These are phyloP conservation scores for Thraustochytrium sp. DNA, from an alignment of 352 stramenopile genomes.

Conservation along the genomic window DNA sequence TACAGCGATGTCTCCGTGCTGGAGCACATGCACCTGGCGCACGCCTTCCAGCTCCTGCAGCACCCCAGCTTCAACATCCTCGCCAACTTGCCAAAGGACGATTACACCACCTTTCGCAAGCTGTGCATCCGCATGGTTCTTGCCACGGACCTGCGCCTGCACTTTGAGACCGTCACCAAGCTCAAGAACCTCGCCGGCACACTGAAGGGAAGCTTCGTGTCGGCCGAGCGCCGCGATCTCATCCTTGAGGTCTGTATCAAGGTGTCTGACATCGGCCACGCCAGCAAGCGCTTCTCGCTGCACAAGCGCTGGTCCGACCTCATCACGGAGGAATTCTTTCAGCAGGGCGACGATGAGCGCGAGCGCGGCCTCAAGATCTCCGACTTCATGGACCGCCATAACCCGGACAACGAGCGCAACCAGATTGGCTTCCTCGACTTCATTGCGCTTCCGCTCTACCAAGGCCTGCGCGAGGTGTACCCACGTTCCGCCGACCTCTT, in stretches of 20 bases:
- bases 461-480: constrained; percentile 26
- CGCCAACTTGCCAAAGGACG: constrained; percentile 20
- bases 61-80: constrained; percentile 14
- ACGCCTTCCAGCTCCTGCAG: constrained; percentile 48
- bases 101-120: constrained; percentile 54
- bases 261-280: constrained; percentile 88
- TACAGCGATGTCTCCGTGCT: constrained; percentile 86
- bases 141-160: constrained; percentile 59
- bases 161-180: constrained; percentile 53
- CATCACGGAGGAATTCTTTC: constrained; percentile 89
- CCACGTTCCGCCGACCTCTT: background rate
- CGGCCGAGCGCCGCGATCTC: constrained; percentile 46
- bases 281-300: constrained; percentile 71
- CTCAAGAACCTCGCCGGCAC: constrained; percentile 14
- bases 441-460: constrained; percentile 77
- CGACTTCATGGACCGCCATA: constrained; percentile 59
- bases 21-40: constrained; percentile 61
- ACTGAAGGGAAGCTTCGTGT: background rate
- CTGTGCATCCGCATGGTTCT: constrained; percentile 59
- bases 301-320: constrained; percentile 85
- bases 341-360: constrained; percentile 90
- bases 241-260: constrained; percentile 68
- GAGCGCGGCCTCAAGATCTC: constrained; percentile 72
- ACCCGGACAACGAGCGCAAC: constrained; percentile 79
- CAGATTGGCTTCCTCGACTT: constrained; percentile 91